A percentile compares a stretch with the other conserved stretches of the same genome.
Conservation (phyloP, 1,284 basidiomycete genomes). For the Gastroboletus turbinatus region DNA sequence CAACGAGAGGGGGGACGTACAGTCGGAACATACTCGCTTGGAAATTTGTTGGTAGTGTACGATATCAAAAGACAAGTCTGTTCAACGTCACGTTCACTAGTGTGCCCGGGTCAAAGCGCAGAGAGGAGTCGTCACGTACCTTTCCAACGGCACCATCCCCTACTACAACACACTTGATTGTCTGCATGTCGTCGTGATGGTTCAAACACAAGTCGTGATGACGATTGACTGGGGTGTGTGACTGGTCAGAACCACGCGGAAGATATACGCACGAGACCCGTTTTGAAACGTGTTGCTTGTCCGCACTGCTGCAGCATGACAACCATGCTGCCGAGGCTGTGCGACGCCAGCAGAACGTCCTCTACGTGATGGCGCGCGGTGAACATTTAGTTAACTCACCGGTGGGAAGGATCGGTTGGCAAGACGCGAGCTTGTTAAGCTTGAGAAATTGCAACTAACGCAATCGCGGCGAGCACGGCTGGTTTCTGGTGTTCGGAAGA, state of each 20-base stretch:
- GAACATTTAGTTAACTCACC: conserved; percentile 19
- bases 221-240: conserved; percentile 7
- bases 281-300: conserved; percentile 17
- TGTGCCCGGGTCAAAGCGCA: neutral
- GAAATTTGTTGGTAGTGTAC: conserved; percentile 99
- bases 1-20: conserved; percentile 51
- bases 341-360: conserved; percentile 14
- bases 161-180: conserved; percentile 98
- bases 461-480: conserved; percentile 32
- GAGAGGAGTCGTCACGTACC: conserved; percentile 51
- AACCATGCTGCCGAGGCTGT: conserved; percentile 30
- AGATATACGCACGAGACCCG: conserved; percentile 21
- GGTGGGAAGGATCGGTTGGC: conserved; percentile 12
- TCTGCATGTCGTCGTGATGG: conserved; percentile 67
- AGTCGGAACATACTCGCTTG: conserved; percentile 98
- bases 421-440: conserved; percentile 23
- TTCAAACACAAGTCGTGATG: conserved; percentile 14
- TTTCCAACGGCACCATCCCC: conserved; percentile 99
- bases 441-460: conserved; percentile 22
- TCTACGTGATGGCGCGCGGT: conserved; percentile 7
- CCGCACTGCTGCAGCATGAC: conserved; percentile 31
- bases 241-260: conserved; percentile 19
- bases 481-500: conserved; percentile 22
- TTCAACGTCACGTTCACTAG: conserved; percentile 12
- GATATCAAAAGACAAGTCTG: conserved; percentile 99